Evolutionary conservation across 768 basidiomycete species (phyloP).

Genomic region (Cystofilobasidium bisporidii): DNA sequence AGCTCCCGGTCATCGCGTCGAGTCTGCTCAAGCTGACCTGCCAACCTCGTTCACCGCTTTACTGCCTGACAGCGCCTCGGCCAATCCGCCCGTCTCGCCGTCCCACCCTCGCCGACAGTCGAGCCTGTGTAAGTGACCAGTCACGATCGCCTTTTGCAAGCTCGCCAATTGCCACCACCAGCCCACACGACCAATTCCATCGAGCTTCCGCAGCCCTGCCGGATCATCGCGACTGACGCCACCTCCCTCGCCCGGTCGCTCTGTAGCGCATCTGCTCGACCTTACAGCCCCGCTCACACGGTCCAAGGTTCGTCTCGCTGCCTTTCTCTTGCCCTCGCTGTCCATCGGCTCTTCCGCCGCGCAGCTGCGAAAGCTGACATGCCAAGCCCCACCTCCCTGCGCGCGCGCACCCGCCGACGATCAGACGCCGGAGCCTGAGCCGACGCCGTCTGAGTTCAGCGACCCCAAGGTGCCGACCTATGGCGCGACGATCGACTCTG

Average conservation of each 20-base stretch:
- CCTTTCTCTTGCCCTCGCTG: neutral
- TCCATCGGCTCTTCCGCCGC: neutral
- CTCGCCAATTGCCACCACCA: no score
- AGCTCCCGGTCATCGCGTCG: neutral
- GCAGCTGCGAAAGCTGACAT: neutral
- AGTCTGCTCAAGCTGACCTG: no score
- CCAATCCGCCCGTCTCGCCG: slow-evolving; percentile 8
- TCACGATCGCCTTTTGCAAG: no score
- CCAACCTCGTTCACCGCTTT: neutral
- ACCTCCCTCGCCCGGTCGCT: neutral
- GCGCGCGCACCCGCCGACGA: no score
- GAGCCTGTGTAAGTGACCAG: neutral
- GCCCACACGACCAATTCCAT: no score
- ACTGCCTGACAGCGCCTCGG: neutral
- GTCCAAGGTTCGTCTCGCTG: slow-evolving; percentile 1
- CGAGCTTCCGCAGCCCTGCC: no score
- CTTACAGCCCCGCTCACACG: slow-evolving; percentile 11
- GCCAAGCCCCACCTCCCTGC: neutral
- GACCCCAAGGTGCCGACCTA: slow-evolving; percentile 24
- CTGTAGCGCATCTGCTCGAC: slow-evolving; percentile 14
- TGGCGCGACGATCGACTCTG: slow-evolving; percentile 3
- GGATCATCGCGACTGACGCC: neutral
- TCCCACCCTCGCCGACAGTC: slow-evolving; percentile 3
- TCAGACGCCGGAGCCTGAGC: neutral
- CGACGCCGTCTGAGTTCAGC: slow-evolving; percentile 11